A percentile compares a stretch with the other conserved stretches of the same genome.
Conservation (phyloP, 768 basidiomycete genomes). For the Boletellus ananas region DNA sequence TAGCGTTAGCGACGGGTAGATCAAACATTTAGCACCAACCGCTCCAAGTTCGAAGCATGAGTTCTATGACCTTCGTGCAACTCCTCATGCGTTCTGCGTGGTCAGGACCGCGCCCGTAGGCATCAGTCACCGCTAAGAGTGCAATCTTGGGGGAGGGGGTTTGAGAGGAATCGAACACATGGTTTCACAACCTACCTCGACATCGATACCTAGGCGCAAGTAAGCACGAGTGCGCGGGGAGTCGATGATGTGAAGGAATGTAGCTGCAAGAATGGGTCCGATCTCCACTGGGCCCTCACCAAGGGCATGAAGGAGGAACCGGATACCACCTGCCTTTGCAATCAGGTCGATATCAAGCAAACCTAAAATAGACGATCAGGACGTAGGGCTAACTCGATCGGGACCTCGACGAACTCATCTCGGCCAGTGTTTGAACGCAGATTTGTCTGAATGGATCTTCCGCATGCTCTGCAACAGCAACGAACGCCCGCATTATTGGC, state of each 20-base stretch:
- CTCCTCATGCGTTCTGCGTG: conserved; percentile 78
- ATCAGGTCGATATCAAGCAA: conserved; percentile 85
- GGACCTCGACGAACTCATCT: conserved; percentile 63
- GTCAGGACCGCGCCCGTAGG: conserved; percentile 78
- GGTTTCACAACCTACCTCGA: conserved; percentile 62
- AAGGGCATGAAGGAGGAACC: conserved; percentile 79
- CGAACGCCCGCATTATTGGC: conserved; percentile 79
- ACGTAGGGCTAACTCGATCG: conserved; percentile 4
- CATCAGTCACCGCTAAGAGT: conserved; percentile 86
- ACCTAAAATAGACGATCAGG: conserved; percentile 44
- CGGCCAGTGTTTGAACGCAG: conserved; percentile 82
- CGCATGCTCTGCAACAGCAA: conserved; percentile 87
- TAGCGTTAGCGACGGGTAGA: conserved; percentile 6
- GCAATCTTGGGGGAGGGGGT: conserved; percentile 53
- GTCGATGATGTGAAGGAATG: conserved; percentile 82
- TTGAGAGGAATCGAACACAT: neutral
- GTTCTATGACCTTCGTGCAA: conserved; percentile 71
- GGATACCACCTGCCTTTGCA: conserved; percentile 75
- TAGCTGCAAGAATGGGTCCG: conserved; percentile 69
- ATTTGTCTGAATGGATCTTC: conserved; percentile 86
- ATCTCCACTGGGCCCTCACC: conserved; percentile 89
- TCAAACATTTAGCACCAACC: conserved; percentile 48
- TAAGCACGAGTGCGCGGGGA: conserved; percentile 77
- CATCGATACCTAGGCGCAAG: conserved; percentile 75
- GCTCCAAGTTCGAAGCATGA: conserved; percentile 90